A percentile compares a stretch with the other conserved stretches of the same genome.
These are phyloP conservation scores for Globisporangium yorkense DNA, from an alignment of 352 stramenopile species.

Conservation along the genomic window DNA sequence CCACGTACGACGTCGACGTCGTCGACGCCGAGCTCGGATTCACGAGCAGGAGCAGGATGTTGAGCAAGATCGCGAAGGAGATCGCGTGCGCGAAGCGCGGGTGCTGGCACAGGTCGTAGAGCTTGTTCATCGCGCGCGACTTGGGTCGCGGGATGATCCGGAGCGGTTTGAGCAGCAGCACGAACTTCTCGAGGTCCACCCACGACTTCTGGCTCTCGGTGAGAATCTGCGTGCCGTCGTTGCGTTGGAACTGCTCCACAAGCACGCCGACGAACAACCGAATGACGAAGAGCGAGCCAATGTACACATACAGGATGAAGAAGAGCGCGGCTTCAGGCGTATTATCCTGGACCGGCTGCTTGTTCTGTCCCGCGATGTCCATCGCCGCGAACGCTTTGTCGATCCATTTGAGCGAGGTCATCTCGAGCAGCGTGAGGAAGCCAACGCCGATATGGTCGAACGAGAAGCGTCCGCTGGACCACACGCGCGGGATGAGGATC, in stretches of 20 bases:
- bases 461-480: constrained; percentile 66
- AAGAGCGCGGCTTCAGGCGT: constrained; percentile 46
- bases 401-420: constrained; percentile 79
- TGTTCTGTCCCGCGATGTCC: constrained; percentile 45
- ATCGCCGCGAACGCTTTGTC: constrained; percentile 75
- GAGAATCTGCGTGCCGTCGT: constrained; percentile 77
- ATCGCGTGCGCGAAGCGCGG: constrained; percentile 45
- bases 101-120: constrained; percentile 62
- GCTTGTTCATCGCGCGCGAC: constrained; percentile 16
- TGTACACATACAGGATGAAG: constrained; percentile 73
- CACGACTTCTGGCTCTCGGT: constrained; percentile 75
- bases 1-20: constrained; percentile 29
- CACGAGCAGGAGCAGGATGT: constrained; percentile 59
- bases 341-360: constrained; percentile 46
- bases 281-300: constrained; percentile 75
- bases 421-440: constrained; percentile 66
- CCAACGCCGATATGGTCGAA: constrained; percentile 68
- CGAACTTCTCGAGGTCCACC: constrained; percentile 78
- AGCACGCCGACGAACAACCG: constrained; percentile 75
- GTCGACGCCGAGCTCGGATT: constrained; percentile 32
- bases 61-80: constrained; percentile 63
- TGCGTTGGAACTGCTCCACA: constrained; percentile 80
- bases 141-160: constrained; percentile 44
- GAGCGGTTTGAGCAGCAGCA: constrained; percentile 60
- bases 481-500: constrained; percentile 56